These are phyloP conservation scores for Tilletia indica DNA, from an alignment of 1,284 basidiomycete species.

Conservation along the genomic window DNA sequence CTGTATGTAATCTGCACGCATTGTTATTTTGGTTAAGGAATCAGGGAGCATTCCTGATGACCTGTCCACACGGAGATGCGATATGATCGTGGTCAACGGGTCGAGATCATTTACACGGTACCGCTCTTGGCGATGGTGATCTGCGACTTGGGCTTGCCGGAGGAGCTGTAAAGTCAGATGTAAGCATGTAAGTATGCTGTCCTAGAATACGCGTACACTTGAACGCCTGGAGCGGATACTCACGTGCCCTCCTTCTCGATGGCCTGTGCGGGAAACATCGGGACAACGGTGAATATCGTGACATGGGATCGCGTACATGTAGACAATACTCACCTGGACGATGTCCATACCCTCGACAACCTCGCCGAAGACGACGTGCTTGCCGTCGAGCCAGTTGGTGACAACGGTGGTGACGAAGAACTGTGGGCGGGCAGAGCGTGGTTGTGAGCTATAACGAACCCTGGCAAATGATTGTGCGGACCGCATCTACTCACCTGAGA, in stretches of 20 bases:
- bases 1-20: too few species aligned
- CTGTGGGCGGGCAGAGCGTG: conserved; percentile 19
- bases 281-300: neutral
- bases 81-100: neutral
- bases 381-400: conserved; percentile 49
- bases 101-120: conserved; percentile 34
- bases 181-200: neutral
- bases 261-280: conserved; percentile 22
- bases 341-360: conserved; percentile 49
- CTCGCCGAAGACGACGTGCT: conserved; percentile 51
- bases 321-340: conserved; percentile 30
- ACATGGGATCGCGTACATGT: conserved; percentile 24
- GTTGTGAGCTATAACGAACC: neutral
- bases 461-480: neutral
- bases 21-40: too few species aligned
- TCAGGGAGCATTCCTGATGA: too few species aligned
- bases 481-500: conserved; percentile 24
- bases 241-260: conserved; percentile 48
- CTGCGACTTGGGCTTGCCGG: conserved; percentile 46
- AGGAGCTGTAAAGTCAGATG: conserved; percentile 13
- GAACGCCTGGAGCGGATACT: neutral
- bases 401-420: conserved; percentile 54
- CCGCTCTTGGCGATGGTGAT: conserved; percentile 54
- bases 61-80: too few species aligned
- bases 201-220: neutral